phyloP scores from a whole-genome alignment of 495 filamentous ascomycete species.

The Hamigera avellanea region DNA sequence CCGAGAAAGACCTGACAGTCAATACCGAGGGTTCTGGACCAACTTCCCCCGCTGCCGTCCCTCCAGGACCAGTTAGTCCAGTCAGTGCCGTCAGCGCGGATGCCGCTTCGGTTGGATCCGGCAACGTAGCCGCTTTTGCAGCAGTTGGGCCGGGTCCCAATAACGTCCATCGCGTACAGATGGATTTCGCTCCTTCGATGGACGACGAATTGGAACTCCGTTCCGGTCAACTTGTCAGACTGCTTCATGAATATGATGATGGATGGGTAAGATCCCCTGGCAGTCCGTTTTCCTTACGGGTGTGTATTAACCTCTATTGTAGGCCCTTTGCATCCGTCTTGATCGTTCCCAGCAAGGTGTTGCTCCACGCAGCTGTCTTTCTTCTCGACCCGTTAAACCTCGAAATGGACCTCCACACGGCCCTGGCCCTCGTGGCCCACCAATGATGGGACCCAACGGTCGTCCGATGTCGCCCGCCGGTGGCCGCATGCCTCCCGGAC shows the following conservation, averaged over 20 bases:
- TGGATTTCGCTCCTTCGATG: conserved; percentile 90
- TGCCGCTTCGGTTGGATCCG: conserved; percentile 21
- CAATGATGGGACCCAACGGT: conserved; percentile 40
- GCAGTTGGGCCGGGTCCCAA: conserved; percentile 28
- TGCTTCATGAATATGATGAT: conserved; percentile 96
- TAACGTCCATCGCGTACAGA: conserved; percentile 79
- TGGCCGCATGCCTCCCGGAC: conserved; percentile 15
- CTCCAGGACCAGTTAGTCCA: conserved; percentile 7
- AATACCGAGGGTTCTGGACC: conserved; percentile 14
- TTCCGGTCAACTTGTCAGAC: conserved; percentile 69
- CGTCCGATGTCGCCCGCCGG: conserved; percentile 34
- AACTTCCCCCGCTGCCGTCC: conserved; percentile 11
- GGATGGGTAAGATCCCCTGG: conserved; percentile 68
- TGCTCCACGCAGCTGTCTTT: conserved; percentile 85
- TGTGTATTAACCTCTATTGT: conserved; percentile 22
- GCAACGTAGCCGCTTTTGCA: conserved; percentile 23
- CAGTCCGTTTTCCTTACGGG: conserved; percentile 1
- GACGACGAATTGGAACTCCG: conserved; percentile 78
- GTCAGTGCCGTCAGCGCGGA: conserved; percentile 5
- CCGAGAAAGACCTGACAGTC: not conserved
- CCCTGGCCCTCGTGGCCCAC: conserved; percentile 34
- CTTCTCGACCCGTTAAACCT: conserved; percentile 83
- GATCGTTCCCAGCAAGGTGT: conserved; percentile 90
- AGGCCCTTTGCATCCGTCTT: conserved; percentile 84
- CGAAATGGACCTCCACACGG: conserved; percentile 46